Conservation (phyloP, 371 early-diverging fungal genomes). For the Syncephalastrum contaminatum region DNA sequence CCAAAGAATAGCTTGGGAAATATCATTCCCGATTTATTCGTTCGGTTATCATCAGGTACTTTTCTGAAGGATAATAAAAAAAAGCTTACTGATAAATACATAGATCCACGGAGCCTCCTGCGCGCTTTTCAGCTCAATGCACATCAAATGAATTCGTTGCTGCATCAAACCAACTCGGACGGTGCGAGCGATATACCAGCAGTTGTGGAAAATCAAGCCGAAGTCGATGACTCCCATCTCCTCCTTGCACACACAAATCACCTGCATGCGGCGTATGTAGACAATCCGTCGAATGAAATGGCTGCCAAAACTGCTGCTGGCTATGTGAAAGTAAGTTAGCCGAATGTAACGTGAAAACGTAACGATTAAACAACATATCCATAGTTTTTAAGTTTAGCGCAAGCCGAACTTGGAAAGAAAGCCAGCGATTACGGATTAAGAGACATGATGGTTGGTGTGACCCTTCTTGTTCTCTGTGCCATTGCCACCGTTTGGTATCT, state of each 20-base stretch:
- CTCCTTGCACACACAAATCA: background rate
- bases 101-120: background rate
- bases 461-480: conserved; percentile 15
- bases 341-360: too few species aligned
- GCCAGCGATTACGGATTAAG: conserved; percentile 56
- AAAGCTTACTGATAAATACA: background rate
- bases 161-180: conserved; percentile 3
- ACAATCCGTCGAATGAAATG: too few species aligned
- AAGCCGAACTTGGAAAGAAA: conserved; percentile 45
- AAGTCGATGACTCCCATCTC: background rate
- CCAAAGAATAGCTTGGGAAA: conserved; percentile 91
- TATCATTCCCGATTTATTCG: conserved; percentile 67
- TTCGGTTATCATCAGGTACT: background rate
- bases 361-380: too few species aligned
- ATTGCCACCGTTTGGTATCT: conserved; percentile 4
- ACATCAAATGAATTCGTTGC: conserved; percentile 51
- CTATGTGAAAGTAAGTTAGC: too few species aligned
- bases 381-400: conserved; percentile 49
- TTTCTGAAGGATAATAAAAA: background rate
- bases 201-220: too few species aligned
- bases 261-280: background rate
- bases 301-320: too few species aligned
- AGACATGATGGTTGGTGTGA: conserved; percentile 50
- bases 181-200: too few species aligned
- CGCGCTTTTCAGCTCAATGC: conserved; percentile 63